Base-by-base conservation (phyloP, 176 grass and related monocot genomes). In the Calamus simplicifolius region DNA sequence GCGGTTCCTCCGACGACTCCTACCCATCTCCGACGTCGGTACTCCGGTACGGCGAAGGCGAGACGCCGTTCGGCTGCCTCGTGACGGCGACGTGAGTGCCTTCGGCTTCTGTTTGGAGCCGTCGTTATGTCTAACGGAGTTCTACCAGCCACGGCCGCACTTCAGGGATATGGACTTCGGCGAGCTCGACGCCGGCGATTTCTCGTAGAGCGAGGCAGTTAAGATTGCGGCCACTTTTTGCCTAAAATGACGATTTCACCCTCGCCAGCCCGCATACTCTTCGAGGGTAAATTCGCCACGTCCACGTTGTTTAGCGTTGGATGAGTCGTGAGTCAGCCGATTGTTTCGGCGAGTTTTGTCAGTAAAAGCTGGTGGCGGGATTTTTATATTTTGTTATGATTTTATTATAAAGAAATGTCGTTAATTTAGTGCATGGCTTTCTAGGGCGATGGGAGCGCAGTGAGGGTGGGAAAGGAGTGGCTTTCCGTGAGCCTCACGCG, bases 1-100 rank as follows among this genome's bases (percentile, higher is more conserved):
- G 27, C 3, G 58, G 2, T 57, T 14, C 18, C 18, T n/a, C 1
- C 55, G 50, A 16, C 49, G 26, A 7, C 48, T 23, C 38, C 23
- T 31, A 56, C 48, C 23, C 54, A 4, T 68, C 65, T 5, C 66
- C 75, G 51, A 57, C 58, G 16, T 64, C 71, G 5, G 25, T 51
- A 48, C 62, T 62, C 21, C 12, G 15, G 49, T 56, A 5, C 53
- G 54, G 27, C 14, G 26, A 30, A 4, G 29, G 18, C 15, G 72
- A 52, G 59, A 23, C 25, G 59, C 61, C 3, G 3, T 49, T 0
- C 52, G 26, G 25, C 14, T 23, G 4, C 18, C 27, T 14, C 17
- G 59, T 6, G 69, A 85, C 53, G 30, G 68, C 73, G 62, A 68
- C 69, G 0, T 25, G 75, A 19, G 67, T 63, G 25, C 64, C 71